These are phyloP conservation scores for Pleurozium schreberi DNA, from an alignment of 225 moss, liverwort and hornwort genomes.

Conservation along the genomic window DNA sequence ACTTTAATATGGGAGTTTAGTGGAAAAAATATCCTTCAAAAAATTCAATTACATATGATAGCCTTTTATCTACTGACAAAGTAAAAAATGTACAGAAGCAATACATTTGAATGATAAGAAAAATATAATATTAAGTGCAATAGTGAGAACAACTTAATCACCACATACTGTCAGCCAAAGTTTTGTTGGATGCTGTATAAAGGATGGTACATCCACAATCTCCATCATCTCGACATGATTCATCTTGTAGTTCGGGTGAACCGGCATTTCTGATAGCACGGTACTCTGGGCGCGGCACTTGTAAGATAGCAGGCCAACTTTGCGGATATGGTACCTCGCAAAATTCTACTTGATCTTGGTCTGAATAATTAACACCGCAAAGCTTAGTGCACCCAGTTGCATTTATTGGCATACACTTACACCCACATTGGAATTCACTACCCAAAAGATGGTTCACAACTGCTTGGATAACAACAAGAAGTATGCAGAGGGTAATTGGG, in stretches of 20 bases:
- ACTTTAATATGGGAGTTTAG: neutral
- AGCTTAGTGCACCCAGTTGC: slow-evolving; percentile 7
- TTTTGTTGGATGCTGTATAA: slow-evolving; percentile 47
- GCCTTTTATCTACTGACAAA: neutral
- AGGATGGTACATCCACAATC: slow-evolving; percentile 50
- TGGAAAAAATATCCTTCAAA: neutral
- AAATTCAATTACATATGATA: neutral
- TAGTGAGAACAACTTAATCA: neutral
- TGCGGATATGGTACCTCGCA: slow-evolving; percentile 42
- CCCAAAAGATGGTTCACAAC: slow-evolving; percentile 38
- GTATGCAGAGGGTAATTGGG: slow-evolving; percentile 48
- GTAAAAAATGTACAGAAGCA: neutral
- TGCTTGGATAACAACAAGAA: slow-evolving; percentile 50
- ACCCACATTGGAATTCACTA: slow-evolving; percentile 57
- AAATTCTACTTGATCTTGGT: slow-evolving; percentile 39
- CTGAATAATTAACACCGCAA: slow-evolving; percentile 54
- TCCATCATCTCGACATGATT: slow-evolving; percentile 1
- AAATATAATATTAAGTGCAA: neutral
- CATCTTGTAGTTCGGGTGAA: slow-evolving; percentile 5
- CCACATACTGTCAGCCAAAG: slow-evolving; percentile 40
- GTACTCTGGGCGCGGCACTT: slow-evolving; percentile 46
- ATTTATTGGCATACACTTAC: slow-evolving; percentile 19
- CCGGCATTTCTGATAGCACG: slow-evolving; percentile 20
- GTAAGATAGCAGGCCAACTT: slow-evolving; percentile 68
- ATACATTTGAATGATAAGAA: neutral